phyloP scores from a whole-genome alignment of 2,329 filamentous ascomycete genomes.

The Exophiala spinifera region DNA sequence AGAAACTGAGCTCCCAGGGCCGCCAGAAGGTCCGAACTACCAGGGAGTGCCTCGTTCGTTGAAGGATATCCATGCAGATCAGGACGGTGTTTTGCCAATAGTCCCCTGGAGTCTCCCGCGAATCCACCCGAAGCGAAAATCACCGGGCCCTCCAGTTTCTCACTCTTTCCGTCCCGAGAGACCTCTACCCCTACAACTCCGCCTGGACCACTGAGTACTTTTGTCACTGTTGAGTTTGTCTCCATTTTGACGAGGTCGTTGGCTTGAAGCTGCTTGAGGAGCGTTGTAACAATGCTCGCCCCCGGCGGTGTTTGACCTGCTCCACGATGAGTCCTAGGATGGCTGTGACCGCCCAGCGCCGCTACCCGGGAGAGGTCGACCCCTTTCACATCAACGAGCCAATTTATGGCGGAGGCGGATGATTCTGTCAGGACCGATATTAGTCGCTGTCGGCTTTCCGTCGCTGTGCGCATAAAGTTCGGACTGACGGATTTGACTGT shows the following conservation, averaged over 20 bases:
- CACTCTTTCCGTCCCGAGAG: conserved; percentile 33
- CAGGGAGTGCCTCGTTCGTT: conserved; percentile 59
- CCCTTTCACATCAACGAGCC: conserved; percentile 56
- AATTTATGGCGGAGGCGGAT: conserved; percentile 53
- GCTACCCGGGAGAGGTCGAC: conserved; percentile 59
- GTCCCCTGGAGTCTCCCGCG: conserved; percentile 57
- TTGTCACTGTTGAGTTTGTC: conserved; percentile 54
- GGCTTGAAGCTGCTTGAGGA: conserved; percentile 52
- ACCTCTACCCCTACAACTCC: conserved; percentile 56
- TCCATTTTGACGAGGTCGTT: conserved; percentile 52
- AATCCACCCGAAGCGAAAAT: conserved; percentile 63
- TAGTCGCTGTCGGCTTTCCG: conserved; percentile 15
- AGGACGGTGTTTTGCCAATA: conserved; percentile 56
- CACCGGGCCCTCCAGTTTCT: conserved; percentile 51
- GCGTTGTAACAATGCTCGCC: conserved; percentile 54
- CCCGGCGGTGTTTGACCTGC: conserved; percentile 56
- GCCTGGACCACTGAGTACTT: conserved; percentile 40
- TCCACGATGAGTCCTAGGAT: conserved; percentile 58
- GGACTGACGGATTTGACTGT: conserved; percentile 57
- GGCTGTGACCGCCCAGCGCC: conserved; percentile 58
- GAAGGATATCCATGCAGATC: conserved; percentile 60
- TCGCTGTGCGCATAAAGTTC: conserved; percentile 23
- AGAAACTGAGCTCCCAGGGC: conserved; percentile 40
- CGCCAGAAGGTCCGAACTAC: conserved; percentile 48
- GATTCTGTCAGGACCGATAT: conserved; percentile 47